Evolutionary conservation across 129 eudicot genomes (phyloP), one percentile per base, ranked within the genome.

Genomic region (Oenanthe sinensis): DNA sequence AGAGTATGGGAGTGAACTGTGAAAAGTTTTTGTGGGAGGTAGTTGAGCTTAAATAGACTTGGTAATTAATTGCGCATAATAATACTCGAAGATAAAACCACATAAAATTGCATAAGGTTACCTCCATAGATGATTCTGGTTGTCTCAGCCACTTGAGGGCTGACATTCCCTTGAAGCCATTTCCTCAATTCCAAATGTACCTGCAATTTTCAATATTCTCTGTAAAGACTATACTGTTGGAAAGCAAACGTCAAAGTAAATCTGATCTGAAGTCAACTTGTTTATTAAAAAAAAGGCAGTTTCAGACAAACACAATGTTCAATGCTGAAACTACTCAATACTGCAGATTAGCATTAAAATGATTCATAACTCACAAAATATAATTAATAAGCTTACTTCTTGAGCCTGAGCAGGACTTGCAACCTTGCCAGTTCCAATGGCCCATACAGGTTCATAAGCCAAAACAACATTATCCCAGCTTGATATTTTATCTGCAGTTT

Each of bases 371-470:
- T 39, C 11, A 2, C 1, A 12, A 8, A 24, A 74, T 46, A 17
- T 6, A 9, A 14, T 26, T 78, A n/a, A 72, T 14, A 28, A 50
- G 82, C 96, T 84, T 90, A 94, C 98, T 85, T 94, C 98, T 86
- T 94, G 98, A 80, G 98, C 98, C 87, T 94, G 98, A 67, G 87
- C 98, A 60, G 97, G 96, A 82, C 86, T 75, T 76, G 98, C 98
- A 83, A 93, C 98, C 90, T 93, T 91, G 74, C 98, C 98, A 13
- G 98, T 93, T 88, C 98, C 98, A 87, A 93, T 94, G 54, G 98
- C 97, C 98, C 98, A 94, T 26, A 91, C 98, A 63, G 98, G 98
- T 87, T 94, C 98, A 81, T 94, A 94, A 45, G 97, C 98, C 83
- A 94, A 47, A 83, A 94, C 98, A 77, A 94, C 92, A 79, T 94